Evolutionary conservation across 805 yeast genomes (phyloP), one percentile per base, ranked within the genome.

Genomic region (Danielozyma ontarioensis): DNA sequence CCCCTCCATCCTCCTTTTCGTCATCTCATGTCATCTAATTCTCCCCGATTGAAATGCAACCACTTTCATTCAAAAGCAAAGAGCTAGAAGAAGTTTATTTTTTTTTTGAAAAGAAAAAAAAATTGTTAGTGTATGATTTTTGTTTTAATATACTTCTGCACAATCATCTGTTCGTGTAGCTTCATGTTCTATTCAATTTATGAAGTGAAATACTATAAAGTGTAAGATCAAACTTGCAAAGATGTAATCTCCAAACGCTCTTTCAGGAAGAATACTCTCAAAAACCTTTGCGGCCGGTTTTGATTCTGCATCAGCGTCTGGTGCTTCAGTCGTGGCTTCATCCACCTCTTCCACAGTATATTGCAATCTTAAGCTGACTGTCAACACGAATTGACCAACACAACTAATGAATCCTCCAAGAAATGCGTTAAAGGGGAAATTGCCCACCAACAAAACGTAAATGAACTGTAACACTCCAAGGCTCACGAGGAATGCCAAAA

Each of bases 381-480:
- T 78, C 42, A 93, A 72, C 17, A 93, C 97, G 57, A 93, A 93
- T 59, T 93, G 97, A 11, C 95, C 97, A 32, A 93, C 97, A 28
- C 97, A 85, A 15, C 87, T 68, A 35, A 83, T 75, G 55, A 93
- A 93, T 1, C 97, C 97, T 14, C 95, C 90, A 39, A 93, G 70
- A 55, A 93, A 93, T 16, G 96, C 97, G 62, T 93, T 93, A 74
- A 93, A 93, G 13, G 99, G 99, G 74, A 83, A 93, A 48, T 77
- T 86, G 24, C 97, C 95, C 29, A 88, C 76, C 11, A 87, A 40
- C 27, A 80, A 46, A 44, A 84, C 83, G 58, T 88, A 90, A 3
- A 69, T 62, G 53, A 88, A 87, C 61, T 93, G 97, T 18, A 84
- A 58, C 1, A 74, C 62, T 1, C 95, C 98, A 39, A 86, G 65